phyloP scores from a whole-genome alignment of 805 yeast genomes.

The Saturnispora zaruensis region DNA sequence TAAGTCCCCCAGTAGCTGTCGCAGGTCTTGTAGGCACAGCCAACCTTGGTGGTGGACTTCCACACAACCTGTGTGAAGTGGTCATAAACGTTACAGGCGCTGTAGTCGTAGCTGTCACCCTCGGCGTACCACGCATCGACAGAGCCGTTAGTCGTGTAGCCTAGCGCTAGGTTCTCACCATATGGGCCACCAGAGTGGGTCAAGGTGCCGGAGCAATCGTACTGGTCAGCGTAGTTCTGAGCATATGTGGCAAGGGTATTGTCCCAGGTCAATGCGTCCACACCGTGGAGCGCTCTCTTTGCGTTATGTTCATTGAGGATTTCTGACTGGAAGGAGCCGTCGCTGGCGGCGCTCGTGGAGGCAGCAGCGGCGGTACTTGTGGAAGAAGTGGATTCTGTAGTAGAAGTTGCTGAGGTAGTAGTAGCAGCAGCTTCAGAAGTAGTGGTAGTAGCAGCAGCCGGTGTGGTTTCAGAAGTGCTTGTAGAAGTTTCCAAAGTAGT shows the following conservation, averaged over 20 bases:
- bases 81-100: slow-evolving; percentile 38
- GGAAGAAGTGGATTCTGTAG: slow-evolving; percentile 16
- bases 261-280: slow-evolving; percentile 49
- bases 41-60: slow-evolving; percentile 51
- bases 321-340: slow-evolving; percentile 21
- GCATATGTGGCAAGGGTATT: slow-evolving; percentile 46
- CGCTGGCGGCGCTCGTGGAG: slow-evolving; percentile 15
- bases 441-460: slow-evolving; percentile 14
- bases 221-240: slow-evolving; percentile 43
- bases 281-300: slow-evolving; percentile 49
- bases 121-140: slow-evolving; percentile 74
- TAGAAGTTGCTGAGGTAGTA: slow-evolving; percentile 15
- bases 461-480: slow-evolving; percentile 9
- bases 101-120: slow-evolving; percentile 45
- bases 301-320: slow-evolving; percentile 56
- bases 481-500: slow-evolving; percentile 13
- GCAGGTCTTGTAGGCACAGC: slow-evolving; percentile 54
- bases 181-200: slow-evolving; percentile 57
- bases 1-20: slow-evolving; percentile 44
- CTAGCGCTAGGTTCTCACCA: slow-evolving; percentile 75
- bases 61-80: slow-evolving; percentile 77
- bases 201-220: slow-evolving; percentile 52
- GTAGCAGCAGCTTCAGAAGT: slow-evolving; percentile 14
- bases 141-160: slow-evolving; percentile 40
- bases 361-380: slow-evolving; percentile 15